A percentile compares a stretch with the other conserved stretches of the same genome.
Evolutionary conservation across 2,329 filamentous ascomycete genomes (phyloP).

Genomic region (Ilyonectria sp.): DNA sequence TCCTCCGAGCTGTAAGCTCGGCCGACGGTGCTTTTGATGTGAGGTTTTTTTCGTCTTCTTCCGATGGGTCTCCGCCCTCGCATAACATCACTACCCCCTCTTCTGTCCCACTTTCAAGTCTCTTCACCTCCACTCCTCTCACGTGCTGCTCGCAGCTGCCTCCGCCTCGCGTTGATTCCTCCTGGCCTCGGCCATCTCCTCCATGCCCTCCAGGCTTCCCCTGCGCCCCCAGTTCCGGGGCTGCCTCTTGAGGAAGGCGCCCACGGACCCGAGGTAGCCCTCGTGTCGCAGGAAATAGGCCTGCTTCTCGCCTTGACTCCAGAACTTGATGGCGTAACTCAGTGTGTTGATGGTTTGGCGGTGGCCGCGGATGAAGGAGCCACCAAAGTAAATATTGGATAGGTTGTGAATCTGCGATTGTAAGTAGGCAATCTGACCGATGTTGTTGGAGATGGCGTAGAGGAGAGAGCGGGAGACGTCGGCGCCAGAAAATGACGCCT

Average conservation of each 20-base stretch:
- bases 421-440: slow-evolving; percentile 97
- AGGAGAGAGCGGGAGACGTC: slow-evolving; percentile 93
- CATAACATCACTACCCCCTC: slow-evolving; percentile 14
- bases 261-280: slow-evolving; percentile 93
- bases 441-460: slow-evolving; percentile 98
- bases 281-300: slow-evolving; percentile 97
- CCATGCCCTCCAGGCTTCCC: slow-evolving; percentile 77
- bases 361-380: slow-evolving; percentile 96
- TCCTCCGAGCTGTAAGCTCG: slow-evolving; percentile 9
- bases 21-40: slow-evolving; percentile 20
- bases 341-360: slow-evolving; percentile 98
- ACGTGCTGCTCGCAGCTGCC: slow-evolving; percentile 24
- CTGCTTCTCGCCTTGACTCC: slow-evolving; percentile 94
- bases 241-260: slow-evolving; percentile 93
- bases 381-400: slow-evolving; percentile 96
- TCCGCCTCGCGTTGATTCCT: slow-evolving; percentile 40
- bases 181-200: slow-evolving; percentile 52
- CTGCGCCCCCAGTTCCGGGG: slow-evolving; percentile 92
- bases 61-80: slow-evolving; percentile 24
- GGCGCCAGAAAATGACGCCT: slow-evolving; percentile 75
- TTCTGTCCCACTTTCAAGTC: slow-evolving; percentile 1
- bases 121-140: slow-evolving; percentile 2
- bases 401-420: slow-evolving; percentile 95
- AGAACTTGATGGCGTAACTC: slow-evolving; percentile 97
- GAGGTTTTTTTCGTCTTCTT: slow-evolving; percentile 21